Evolutionary conservation across 495 filamentous ascomycete species (phyloP), one percentile per base, ranked within the genome.

Genomic region (Tuber umbilicatum): DNA sequence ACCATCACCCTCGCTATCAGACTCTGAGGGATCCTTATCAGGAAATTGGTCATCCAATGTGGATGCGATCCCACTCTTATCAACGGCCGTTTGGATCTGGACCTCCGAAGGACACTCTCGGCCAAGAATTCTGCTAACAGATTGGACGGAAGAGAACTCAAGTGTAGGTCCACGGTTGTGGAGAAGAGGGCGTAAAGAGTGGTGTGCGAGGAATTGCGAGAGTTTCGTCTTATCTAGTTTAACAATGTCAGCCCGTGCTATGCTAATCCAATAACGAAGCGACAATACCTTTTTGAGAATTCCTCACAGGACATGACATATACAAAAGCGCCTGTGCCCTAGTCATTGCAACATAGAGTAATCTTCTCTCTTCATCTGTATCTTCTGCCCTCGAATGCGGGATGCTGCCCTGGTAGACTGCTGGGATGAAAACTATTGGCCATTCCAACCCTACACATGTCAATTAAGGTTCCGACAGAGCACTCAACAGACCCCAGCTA

Each of bases 311-410:
- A 73, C 90, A 91, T 80, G 93, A 97, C 71, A 98, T 86, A 79
- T 98, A 97, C n/a, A 99, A 86, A 43, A 99, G 84, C 10, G 89
- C 90, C 82, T 97, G 90, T 2, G 96, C 95, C 84, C 95, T 86
- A 6, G 96, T 99, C 96, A 99, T 99, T 12, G 94, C 96, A 9
- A 99, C 96, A 82, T 98, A 99, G 0, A 99, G 86, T 70, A 99
- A 84, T 70, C 96, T 86, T 74, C 96, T 86, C 81, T 99, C 96
- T 83, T 99, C 96, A 74, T 94, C 91, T 23, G 86, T 85, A 80
- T 98, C 94, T 69, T 99, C 96, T 17, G 94, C 89, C 76, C 95
- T 87, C n/a, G 90, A 91, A 84, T 99, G 96, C 2, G 96, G 96
- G 73, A 98, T 97, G 27, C 91, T 95, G 21, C 94, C 94, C 43